phyloP scores from a whole-genome alignment of 192 early-diverging fungal species.

The Mortierella antarctica region DNA sequence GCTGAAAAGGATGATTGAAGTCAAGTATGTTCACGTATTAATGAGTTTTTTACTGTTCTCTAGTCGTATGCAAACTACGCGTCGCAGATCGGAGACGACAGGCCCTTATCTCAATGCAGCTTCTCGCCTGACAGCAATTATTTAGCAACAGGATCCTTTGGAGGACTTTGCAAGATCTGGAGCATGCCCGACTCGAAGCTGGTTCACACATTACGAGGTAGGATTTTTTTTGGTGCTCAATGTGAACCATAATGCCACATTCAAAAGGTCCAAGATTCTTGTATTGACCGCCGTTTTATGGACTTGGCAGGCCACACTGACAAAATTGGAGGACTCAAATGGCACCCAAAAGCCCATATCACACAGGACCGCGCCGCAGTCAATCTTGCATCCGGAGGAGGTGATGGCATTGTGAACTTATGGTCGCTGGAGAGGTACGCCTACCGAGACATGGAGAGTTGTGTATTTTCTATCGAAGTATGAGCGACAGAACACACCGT shows the following conservation, averaged over 20 bases:
- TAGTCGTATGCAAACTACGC: constrained; percentile 73
- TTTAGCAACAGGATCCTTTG: constrained; percentile 87
- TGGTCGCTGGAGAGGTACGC: constrained; percentile 85
- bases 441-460: too few relatives aligned
- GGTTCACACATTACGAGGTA: constrained; percentile 65
- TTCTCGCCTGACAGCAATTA: constrained; percentile 86
- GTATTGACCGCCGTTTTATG: not conserved
- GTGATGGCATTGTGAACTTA: constrained; percentile 80
- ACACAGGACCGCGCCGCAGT: constrained; percentile 62
- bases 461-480: too few relatives aligned
- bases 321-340: constrained; percentile 88
- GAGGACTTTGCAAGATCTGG: constrained; percentile 90
- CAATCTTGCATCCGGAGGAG: constrained; percentile 88
- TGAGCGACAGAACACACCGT: not conserved
- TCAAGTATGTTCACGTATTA: not conserved
- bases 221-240: not conserved
- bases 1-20: too few relatives aligned
- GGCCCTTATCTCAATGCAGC: constrained; percentile 79
- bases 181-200: constrained; percentile 77
- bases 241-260: not conserved
- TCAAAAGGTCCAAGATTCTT: not conserved
- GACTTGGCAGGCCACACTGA: constrained; percentile 78
- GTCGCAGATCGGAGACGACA: constrained; percentile 91
- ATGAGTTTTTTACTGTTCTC: not conserved
- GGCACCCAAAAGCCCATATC: constrained; percentile 85